Base-by-base conservation (phyloP, 1,284 basidiomycete species). In the Fomitopsis pinicola region DNA sequence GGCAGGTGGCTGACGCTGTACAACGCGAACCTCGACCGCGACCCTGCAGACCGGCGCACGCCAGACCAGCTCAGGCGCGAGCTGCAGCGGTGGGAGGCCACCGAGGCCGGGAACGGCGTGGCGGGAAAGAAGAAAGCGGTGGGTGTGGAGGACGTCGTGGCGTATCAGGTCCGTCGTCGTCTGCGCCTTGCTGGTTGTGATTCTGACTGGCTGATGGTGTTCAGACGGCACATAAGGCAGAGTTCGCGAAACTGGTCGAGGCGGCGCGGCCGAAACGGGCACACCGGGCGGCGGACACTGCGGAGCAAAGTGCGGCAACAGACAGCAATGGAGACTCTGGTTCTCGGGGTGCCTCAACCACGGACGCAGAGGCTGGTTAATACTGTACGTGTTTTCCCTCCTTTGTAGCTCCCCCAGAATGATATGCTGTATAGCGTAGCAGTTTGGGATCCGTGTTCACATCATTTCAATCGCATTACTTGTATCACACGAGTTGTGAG, bases 1-100 rank as follows among this genome's bases (percentile, higher is more conserved):
- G 30, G 40, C 59, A 90, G 88, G 65, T 91, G 87, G 86, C 79
- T 88, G 0, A 82, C 83, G 68, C 67, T 88, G 44, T 87, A 81
- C 68, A 91, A 91, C 63, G 82, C 88, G 22, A 91, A 91, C 69
- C 75, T 89, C 9, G 89, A 91, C 72, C 81, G 81, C 62, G 76
- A 77, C n/a, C 60, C 68, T 1, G 59, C 67, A 19, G 75, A 80
- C 52, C 79, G 87, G 33, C 82, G 80, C 68, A 76, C 76, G n/a
- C 67, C 76, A 48, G 64, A 71, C 1, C 80, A 82, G 48, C 77
- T 91, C 10, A 75, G 78, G 45, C 70, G 69, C 56, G 87, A 88
- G 30, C 69, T 91, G 64, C 80, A 76, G 64, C 75, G 75, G 65
- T 87, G 84, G 84, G 88, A 90, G 65, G 82, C 83, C 22, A 76